phyloP scores from a whole-genome alignment of 2,329 filamentous ascomycete genomes.

The Colletotrichum orbiculare region DNA sequence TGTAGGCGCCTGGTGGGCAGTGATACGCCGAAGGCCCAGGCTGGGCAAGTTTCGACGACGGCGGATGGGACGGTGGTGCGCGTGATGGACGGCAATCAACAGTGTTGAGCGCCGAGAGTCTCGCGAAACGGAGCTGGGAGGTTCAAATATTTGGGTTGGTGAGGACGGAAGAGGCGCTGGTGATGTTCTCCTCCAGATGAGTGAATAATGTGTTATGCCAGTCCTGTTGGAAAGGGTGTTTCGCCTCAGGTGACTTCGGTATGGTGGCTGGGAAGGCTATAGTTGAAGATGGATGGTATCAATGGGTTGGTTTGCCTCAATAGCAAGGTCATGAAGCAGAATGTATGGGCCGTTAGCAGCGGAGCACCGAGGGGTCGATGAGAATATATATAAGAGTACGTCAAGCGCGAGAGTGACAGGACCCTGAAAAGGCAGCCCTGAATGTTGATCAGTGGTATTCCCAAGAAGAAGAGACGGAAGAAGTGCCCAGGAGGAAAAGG shows the following conservation, averaged over 20 bases:
- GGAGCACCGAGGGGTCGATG: constrained; percentile 27
- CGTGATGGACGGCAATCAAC: constrained; percentile 14
- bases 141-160: constrained; percentile 6
- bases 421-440: constrained; percentile 26
- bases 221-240: constrained; percentile 3
- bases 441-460: constrained; percentile 28
- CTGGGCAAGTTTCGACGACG: constrained; percentile 19
- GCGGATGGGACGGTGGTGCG: constrained; percentile 10
- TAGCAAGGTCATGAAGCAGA: constrained; percentile 53
- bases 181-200: constrained; percentile 6
- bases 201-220: constrained; percentile 4
- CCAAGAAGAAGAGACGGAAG: constrained; percentile 32
- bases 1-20: neutral
- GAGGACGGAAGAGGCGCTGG: constrained; percentile 4
- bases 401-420: constrained; percentile 28
- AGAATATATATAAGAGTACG: constrained; percentile 29
- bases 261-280: constrained; percentile 40
- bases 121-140: constrained; percentile 1
- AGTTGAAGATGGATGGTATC: constrained; percentile 34
- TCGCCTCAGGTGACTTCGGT: constrained; percentile 25
- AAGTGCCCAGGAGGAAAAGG: constrained; percentile 30
- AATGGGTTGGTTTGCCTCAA: constrained; percentile 45
- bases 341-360: constrained; percentile 16
- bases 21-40: constrained; percentile 17
- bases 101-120: constrained; percentile 10